Evolutionary conservation across 202 grass and related monocot genomes (phyloP).

Genomic region (Saccharum hybrid): DNA sequence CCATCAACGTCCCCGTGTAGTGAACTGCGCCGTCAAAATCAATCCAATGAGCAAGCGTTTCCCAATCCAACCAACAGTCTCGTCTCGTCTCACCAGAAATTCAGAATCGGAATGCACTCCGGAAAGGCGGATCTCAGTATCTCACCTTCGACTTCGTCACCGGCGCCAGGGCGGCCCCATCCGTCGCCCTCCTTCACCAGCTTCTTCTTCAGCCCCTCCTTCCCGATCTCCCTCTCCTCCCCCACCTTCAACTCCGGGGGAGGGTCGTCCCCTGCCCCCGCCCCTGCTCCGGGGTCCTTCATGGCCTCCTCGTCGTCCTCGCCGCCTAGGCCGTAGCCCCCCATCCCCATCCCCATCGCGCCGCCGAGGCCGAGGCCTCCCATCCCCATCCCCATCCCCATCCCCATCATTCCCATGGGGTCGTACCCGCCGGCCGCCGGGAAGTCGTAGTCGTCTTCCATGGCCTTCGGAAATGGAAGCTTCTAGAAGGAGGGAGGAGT

Average conservation of each 20-base stretch:
- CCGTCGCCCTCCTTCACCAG: constrained; percentile 68
- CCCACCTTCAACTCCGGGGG: constrained; percentile 51
- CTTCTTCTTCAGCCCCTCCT: constrained; percentile 77
- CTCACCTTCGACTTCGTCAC: constrained; percentile 82
- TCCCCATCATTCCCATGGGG: constrained; percentile 4
- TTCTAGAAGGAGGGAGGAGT: constrained; percentile 12
- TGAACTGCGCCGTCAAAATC: constrained; percentile 54
- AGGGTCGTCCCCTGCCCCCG: neutral
- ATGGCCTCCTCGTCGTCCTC: constrained; percentile 29
- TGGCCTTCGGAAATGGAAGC: constrained; percentile 41
- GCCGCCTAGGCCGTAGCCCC: constrained; percentile 22
- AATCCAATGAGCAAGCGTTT: constrained; percentile 11
- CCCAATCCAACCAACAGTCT: neutral
- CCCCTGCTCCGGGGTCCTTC: constrained; percentile 7
- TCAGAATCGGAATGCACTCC: neutral
- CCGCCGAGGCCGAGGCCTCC: constrained; percentile 17
- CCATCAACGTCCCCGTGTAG: constrained; percentile 77
- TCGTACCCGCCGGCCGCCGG: constrained; percentile 50
- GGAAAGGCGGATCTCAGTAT: neutral
- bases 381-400: neutral
- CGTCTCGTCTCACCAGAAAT: neutral
- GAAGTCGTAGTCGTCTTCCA: constrained; percentile 71
- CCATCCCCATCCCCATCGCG: constrained; percentile 23
- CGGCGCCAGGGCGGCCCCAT: constrained; percentile 46
- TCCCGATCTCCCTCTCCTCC: constrained; percentile 73